Evolutionary conservation across 257 asterid genomes (phyloP).

Genomic region (Solanum pennellii): DNA sequence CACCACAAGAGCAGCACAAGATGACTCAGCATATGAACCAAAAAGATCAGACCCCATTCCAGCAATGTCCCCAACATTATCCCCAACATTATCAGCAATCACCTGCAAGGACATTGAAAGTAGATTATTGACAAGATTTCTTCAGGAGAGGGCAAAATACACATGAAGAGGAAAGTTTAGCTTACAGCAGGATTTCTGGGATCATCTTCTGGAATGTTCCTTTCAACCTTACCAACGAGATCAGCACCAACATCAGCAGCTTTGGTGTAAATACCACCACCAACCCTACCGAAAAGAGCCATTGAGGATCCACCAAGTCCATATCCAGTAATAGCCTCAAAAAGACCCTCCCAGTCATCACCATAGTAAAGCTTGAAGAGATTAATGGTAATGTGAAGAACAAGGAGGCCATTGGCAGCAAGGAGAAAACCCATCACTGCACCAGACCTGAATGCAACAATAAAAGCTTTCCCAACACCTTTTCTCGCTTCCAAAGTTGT

Average conservation of each 20-base stretch:
- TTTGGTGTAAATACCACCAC: slow-evolving; percentile 86
- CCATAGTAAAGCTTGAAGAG: slow-evolving; percentile 81
- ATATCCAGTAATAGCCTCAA: slow-evolving; percentile 84
- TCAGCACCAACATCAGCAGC: slow-evolving; percentile 56
- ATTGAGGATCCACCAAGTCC: slow-evolving; percentile 79
- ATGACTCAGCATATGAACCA: slow-evolving; percentile 43
- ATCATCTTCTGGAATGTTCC: slow-evolving; percentile 49
- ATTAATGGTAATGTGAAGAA: slow-evolving; percentile 66
- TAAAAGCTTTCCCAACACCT: slow-evolving; percentile 73
- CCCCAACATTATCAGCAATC: slow-evolving; percentile 15
- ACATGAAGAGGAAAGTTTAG: background rate
- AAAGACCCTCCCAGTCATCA: slow-evolving; percentile 93
- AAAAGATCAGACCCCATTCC: slow-evolving; percentile 47
- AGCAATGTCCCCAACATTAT: slow-evolving; percentile 16
- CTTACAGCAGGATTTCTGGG: slow-evolving; percentile 46
- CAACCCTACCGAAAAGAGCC: slow-evolving; percentile 83
- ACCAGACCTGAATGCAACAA: slow-evolving; percentile 50
- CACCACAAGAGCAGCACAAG: slow-evolving; percentile 43
- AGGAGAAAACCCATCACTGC: slow-evolving; percentile 97
- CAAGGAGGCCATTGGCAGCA: slow-evolving; percentile 80
- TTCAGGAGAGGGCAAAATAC: background rate
- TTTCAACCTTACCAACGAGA: slow-evolving; percentile 44
- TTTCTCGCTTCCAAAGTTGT: slow-evolving; percentile 86
- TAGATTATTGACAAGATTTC: background rate
- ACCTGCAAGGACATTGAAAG: background rate